These are phyloP conservation scores for Phialocephala subalpina DNA, from an alignment of 2,329 filamentous ascomycete species.

Conservation along the genomic window DNA sequence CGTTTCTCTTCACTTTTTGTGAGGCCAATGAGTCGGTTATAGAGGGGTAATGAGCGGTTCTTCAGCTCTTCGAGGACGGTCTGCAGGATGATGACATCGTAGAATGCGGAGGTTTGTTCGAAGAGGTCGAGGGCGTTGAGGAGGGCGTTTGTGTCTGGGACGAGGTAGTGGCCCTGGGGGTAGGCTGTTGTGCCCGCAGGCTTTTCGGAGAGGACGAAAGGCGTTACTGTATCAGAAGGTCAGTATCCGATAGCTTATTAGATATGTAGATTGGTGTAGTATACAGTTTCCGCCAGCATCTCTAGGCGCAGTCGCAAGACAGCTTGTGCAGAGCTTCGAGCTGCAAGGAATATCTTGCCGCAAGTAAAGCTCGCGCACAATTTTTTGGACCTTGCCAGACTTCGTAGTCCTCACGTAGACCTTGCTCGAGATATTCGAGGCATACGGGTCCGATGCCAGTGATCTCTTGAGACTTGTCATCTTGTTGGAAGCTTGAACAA, in stretches of 20 bases:
- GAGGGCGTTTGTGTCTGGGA: slow-evolving; percentile 96
- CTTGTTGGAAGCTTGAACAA: slow-evolving; percentile 20
- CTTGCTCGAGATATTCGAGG: slow-evolving; percentile 89
- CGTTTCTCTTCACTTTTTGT: slow-evolving; percentile 97
- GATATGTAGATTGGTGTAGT: slow-evolving; percentile 33
- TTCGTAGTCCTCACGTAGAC: slow-evolving; percentile 94
- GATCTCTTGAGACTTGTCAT: slow-evolving; percentile 74
- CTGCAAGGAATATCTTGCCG: slow-evolving; percentile 98
- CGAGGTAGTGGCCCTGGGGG: slow-evolving; percentile 88
- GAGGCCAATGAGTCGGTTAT: slow-evolving; percentile 89
- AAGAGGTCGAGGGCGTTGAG: slow-evolving; percentile 97
- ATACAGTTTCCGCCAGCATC: slow-evolving; percentile 82
- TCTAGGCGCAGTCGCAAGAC: slow-evolving; percentile 76
- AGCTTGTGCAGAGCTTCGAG: slow-evolving; percentile 83
- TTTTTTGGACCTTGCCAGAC: slow-evolving; percentile 98
- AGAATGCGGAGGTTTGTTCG: slow-evolving; percentile 89
- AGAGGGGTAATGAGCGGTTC: slow-evolving; percentile 91
- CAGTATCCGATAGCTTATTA: not conserved
- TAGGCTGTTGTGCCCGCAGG: slow-evolving; percentile 85
- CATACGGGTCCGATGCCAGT: slow-evolving; percentile 58
- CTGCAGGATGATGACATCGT: slow-evolving; percentile 96
- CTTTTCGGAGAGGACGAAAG: slow-evolving; percentile 88
- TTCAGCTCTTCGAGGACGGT: slow-evolving; percentile 96
- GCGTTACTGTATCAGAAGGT: slow-evolving; percentile 62
- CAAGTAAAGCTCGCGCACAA: slow-evolving; percentile 95